Evolutionary conservation across 2,329 filamentous ascomycete genomes (phyloP), one percentile per base, ranked within the genome.

Genomic region (Aspergillus ustus): DNA sequence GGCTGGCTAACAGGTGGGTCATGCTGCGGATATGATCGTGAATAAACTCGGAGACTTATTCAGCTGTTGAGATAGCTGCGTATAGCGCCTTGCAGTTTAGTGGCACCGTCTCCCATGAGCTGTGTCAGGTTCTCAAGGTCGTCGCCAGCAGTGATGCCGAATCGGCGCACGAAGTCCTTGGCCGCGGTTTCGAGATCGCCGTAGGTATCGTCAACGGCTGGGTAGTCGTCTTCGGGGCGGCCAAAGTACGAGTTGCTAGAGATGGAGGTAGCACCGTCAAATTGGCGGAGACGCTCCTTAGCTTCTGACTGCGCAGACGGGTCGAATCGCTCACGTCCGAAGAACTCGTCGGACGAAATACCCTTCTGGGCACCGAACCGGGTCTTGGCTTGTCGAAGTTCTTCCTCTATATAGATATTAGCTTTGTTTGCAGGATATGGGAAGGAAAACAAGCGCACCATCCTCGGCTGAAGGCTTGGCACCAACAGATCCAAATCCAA

Each of bases 221-320:
- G 83, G 34, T 85, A 80, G 69, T 96, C 91, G 25, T 93, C 91
- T 74, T 99, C 95, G 2, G 92, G 90, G 55, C 94, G 90, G 63
- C 95, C 95, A 77, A 99, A 99, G 84, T 98, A 99, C 59, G 92
- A 92, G 77, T 98, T 99, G 61, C 92, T 96, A 7, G 93, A 97
- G 77, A 99, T 99, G 67, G 93, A 82, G 1, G 89, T 89, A 11
- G 95, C 93, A 49, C 95, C 93, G 78, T 98, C 94, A 73, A 99
- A 99, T 51, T 93, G 91, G 81, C 92, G 89, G 57, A 99, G 85
- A 45, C 95, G 88, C 25, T 85, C 84, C 82, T 96, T 96, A 70
- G 95, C 94, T 81, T 97, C 94, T 55, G 88, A 84, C 74, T 95
- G 90, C 8, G 90, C 87, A 59, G 84, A 84, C 43, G 93, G 88